Evolutionary conservation across 1,284 basidiomycete genomes (phyloP).

Genomic region (Ceratobasidium papillatum): DNA sequence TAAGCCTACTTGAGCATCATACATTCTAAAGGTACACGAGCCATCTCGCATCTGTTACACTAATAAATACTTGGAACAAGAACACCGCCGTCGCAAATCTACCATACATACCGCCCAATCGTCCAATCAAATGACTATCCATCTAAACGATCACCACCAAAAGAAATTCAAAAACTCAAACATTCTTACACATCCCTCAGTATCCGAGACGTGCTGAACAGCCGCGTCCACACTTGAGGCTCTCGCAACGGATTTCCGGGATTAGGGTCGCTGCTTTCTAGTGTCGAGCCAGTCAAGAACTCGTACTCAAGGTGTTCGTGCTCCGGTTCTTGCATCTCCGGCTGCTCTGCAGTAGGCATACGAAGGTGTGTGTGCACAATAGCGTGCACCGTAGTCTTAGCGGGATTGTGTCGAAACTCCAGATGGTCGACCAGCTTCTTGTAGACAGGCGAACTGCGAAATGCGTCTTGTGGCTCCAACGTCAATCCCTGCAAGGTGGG

Average conservation of each 20-base stretch:
- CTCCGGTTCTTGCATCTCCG: background rate
- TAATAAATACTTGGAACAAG: no score
- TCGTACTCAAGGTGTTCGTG: background rate
- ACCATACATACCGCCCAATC: no score
- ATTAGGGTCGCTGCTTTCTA: background rate
- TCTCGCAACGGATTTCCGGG: background rate
- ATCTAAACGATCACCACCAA: no score
- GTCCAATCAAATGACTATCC: no score
- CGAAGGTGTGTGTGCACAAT: slow-evolving; percentile 7
- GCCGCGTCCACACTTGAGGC: background rate
- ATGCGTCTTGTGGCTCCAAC: slow-evolving; percentile 2
- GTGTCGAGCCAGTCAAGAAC: no score
- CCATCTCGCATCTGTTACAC: no score
- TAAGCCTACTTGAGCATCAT: no score
- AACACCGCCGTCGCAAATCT: no score
- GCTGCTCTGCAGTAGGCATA: background rate
- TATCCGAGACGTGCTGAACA: background rate
- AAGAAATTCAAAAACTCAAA: no score
- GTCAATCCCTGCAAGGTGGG: background rate
- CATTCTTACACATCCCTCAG: background rate
- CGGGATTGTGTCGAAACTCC: background rate
- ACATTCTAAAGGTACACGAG: no score
- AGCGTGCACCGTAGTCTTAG: background rate
- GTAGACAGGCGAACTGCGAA: background rate
- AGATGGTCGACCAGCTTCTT: background rate